Evolutionary conservation across 176 grass and related monocot genomes (phyloP), one percentile per base, ranked within the genome.

Genomic region (Eremochloa ophiuroides): DNA sequence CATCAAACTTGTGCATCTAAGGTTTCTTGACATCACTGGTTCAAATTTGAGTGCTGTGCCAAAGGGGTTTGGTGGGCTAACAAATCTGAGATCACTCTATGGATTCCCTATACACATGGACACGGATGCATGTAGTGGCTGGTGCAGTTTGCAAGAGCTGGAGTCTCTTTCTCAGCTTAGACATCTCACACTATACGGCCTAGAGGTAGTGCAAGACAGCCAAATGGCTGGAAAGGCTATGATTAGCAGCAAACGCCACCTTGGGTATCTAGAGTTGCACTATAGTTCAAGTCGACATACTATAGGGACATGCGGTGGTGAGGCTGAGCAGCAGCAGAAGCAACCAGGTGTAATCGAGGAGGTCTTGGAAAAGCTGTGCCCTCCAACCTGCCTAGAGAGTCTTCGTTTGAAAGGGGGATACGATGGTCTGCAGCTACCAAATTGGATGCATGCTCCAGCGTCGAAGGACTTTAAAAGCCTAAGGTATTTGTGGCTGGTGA

Each of bases 1-100:
- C n/a, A n/a, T n/a, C n/a, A n/a, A n/a, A n/a, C n/a, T 84, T 23
- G 25, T 38, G 23, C 64, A 46, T 22, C 16, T 84, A 75, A 68
- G 71, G 39, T 51, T 13, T 40, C 29, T 84, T 59, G 3, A 20
- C 35, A 8, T 71, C 6, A 1, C 12, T 2, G 43, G 60, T n/a
- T 76, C 71, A 18, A 43, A 28, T 12, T 4, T 67, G 6, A 20
- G 67, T 48, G 25, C 26, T 10, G 7, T 84, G 9, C 61, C 74
- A 0, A 56, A 35, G 22, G 66, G 66, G 12, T n/a, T 85, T 16
- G 28, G 74, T 10, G 46, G 25, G 10, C 16, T 78, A 56, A 68
- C 56, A 26, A 77, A 85, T 47, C 35, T 78, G 1, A 71, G 15
- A 8, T 7, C 2, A 6, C 51, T 85, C 17, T 2, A 1, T 33